These are phyloP conservation scores for Ophiorrhiza pumila DNA, from an alignment of 257 asterid genomes.

Conservation along the genomic window DNA sequence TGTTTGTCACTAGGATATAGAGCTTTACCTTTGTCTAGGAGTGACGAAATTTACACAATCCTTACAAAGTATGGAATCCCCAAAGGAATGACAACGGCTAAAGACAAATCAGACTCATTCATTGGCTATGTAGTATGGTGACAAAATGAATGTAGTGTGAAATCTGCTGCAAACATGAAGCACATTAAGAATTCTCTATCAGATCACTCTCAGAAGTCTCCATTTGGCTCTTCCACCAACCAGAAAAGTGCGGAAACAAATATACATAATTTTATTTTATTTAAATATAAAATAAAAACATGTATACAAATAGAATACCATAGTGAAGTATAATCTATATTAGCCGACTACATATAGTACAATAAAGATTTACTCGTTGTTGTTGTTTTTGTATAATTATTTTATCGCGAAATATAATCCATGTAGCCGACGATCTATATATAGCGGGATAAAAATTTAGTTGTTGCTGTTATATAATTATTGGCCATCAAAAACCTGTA, in stretches of 20 bases:
- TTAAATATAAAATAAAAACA: no score
- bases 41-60: constrained; percentile 21
- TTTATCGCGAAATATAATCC: no score
- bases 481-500: no score
- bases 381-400: no score
- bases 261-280: no score
- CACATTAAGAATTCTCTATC: neutral
- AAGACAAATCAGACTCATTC: constrained; percentile 21
- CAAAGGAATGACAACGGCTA: constrained; percentile 19
- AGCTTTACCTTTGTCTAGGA: constrained; percentile 26
- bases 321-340: no score
- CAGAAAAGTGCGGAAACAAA: constrained; percentile 3
- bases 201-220: constrained; percentile 19
- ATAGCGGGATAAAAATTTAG: no score
- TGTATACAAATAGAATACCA: no score
- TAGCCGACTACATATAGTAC: no score
- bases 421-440: no score
- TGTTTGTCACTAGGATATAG: constrained; percentile 4
- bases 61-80: constrained; percentile 28
- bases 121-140: constrained; percentile 35
- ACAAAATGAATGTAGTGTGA: constrained; percentile 11
- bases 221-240: neutral
- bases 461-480: no score
- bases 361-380: no score
- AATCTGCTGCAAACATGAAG: constrained; percentile 6